phyloP scores from a whole-genome alignment of 2,329 filamentous ascomycete genomes.

The Macrophomina phaseolina region DNA sequence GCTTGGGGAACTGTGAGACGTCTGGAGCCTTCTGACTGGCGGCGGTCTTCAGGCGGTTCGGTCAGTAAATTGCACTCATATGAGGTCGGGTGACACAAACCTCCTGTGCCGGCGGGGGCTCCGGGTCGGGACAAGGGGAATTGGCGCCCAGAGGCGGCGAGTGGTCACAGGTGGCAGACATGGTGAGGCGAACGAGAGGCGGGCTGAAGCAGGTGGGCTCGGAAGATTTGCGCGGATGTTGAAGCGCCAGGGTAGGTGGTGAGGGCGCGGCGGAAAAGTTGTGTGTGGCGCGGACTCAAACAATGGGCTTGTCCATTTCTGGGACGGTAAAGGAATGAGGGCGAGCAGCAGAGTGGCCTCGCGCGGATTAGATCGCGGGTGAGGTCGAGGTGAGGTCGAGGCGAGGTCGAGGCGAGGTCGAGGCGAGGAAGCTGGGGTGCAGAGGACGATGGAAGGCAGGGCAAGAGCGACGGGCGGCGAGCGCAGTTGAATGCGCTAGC shows the following conservation, averaged over 20 bases:
- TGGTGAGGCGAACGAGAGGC: background rate
- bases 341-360: background rate
- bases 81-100: slow-evolving; percentile 16
- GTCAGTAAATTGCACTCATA: slow-evolving; percentile 15
- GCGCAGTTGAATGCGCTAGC: slow-evolving; percentile 15
- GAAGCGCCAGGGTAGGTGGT: background rate
- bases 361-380: background rate
- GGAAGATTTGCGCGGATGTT: slow-evolving; percentile 1
- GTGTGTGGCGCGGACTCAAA: slow-evolving; percentile 7
- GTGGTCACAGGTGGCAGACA: background rate
- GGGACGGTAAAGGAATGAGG: slow-evolving; percentile 15
- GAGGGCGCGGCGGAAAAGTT: background rate
- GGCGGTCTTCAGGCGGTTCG: background rate
- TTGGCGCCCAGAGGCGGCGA: background rate
- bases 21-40: background rate
- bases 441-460: background rate
- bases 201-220: background rate
- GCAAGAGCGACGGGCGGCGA: slow-evolving; percentile 13
- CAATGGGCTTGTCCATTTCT: slow-evolving; percentile 21
- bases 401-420: too few relatives aligned
- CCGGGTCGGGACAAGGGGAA: background rate
- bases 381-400: background rate
- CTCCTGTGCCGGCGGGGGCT: slow-evolving; percentile 7
- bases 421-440: background rate
- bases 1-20: slow-evolving; percentile 11